Conservation (phyloP, 2,329 filamentous ascomycete genomes). For the Colletotrichum endophyticum region DNA sequence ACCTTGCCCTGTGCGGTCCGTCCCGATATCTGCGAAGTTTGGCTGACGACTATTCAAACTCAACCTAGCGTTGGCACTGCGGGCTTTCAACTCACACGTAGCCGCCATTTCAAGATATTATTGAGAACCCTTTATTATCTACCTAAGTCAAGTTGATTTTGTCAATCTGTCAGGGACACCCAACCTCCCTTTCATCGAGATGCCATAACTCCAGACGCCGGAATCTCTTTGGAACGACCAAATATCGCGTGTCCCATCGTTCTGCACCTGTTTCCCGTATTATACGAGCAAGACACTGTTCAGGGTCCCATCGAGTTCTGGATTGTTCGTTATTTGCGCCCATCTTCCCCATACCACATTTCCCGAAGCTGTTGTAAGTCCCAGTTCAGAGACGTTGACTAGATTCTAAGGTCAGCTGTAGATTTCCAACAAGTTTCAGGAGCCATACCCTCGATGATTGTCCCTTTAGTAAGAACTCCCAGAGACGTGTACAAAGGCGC, state of each 20-base stretch:
- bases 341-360: conserved; percentile 94
- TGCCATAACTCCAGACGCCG: conserved; percentile 12
- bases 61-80: neutral
- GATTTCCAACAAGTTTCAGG: neutral
- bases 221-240: neutral
- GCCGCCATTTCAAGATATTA: neutral
- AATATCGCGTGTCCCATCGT: neutral
- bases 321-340: conserved; percentile 68
- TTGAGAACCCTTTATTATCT: neutral
- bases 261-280: neutral
- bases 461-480: conserved; percentile 87
- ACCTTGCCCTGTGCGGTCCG: neutral
- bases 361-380: conserved; percentile 86
- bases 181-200: neutral
- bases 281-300: neutral
- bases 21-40: neutral
- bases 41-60: neutral
- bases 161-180: neutral
- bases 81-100: too few relatives aligned
- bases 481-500: conserved; percentile 84
- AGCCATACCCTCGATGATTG: conserved; percentile 17
- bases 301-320: too few relatives aligned
- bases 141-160: neutral
- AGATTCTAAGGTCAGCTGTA: neutral
- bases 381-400: conserved; percentile 91